Percentiles rank a stretch among this genome's conserved stretches.
phyloP scores from a whole-genome alignment of 495 filamentous ascomycete genomes.

The Aspergillus incahuasiensis region DNA sequence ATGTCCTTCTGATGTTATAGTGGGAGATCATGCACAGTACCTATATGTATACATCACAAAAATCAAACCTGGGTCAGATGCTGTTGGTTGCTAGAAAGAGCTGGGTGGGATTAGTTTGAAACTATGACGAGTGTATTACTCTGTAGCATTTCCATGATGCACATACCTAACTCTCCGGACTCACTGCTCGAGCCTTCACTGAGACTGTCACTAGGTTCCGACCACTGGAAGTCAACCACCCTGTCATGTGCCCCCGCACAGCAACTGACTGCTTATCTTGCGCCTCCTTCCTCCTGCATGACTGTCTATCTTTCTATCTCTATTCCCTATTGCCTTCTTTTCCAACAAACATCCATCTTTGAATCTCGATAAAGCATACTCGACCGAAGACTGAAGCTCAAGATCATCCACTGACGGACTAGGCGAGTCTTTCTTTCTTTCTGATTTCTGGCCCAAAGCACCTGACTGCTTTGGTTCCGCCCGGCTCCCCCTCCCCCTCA shows the following conservation, averaged over 20 bases:
- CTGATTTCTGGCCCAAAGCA: slow-evolving; percentile 10
- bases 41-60: too few relatives aligned
- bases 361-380: neutral
- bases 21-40: too few relatives aligned
- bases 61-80: too few relatives aligned
- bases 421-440: slow-evolving; percentile 1
- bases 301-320: neutral
- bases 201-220: neutral
- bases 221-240: neutral
- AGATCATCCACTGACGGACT: neutral
- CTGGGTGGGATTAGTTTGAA: too few relatives aligned
- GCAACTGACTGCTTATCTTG: slow-evolving; percentile 3
- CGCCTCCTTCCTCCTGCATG: neutral
- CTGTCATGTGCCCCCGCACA: slow-evolving; percentile 23
- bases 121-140: neutral
- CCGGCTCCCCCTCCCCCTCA: slow-evolving; percentile 15
- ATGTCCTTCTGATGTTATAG: too few relatives aligned
- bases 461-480: slow-evolving; percentile 17
- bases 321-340: neutral
- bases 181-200: neutral
- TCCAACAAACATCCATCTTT: neutral
- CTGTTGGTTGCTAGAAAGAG: too few relatives aligned
- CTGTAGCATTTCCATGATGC: neutral
- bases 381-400: neutral
- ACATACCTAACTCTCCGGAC: neutral